Evolutionary conservation across 441 rosid genomes (phyloP).

Genomic region (Populus hybrid): DNA sequence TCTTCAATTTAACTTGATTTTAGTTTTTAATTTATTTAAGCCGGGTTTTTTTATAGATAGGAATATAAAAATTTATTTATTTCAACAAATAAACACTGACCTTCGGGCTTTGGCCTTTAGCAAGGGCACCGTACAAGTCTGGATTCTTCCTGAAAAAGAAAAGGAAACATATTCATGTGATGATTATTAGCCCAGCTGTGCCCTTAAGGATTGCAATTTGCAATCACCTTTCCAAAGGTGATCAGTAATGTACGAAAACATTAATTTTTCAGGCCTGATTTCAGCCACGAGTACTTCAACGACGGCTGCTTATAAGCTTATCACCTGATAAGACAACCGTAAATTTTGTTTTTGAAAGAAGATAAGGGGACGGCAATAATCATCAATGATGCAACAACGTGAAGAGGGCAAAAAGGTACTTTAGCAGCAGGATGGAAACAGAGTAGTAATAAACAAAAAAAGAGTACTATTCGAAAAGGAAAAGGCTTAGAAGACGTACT

Average conservation of each 20-base stretch:
- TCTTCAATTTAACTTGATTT: too few relatives aligned
- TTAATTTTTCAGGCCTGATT: neutral
- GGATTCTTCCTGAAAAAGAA: constrained; percentile 51
- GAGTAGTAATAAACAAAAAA: neutral
- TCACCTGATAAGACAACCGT: neutral
- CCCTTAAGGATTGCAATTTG: neutral
- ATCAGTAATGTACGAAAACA: neutral
- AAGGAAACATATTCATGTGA: neutral
- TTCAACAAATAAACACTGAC: constrained; percentile 22
- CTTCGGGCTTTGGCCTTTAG: constrained; percentile 84
- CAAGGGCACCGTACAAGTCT: constrained; percentile 53
- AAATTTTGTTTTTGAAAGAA: too few relatives aligned
- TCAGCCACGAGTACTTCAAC: neutral
- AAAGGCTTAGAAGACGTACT: constrained; percentile 36
- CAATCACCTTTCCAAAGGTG: neutral
- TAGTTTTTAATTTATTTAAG: too few relatives aligned
- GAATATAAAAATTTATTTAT: neutral
- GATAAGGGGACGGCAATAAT: too few relatives aligned
- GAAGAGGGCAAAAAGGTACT: neutral
- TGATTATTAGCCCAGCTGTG: neutral
- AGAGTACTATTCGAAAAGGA: neutral
- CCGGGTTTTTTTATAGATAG: too few relatives aligned
- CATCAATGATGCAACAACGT: neutral
- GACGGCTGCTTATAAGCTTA: neutral
- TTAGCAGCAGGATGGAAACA: neutral